Percentiles rank a stretch among this genome's conserved stretches.
These are phyloP conservation scores for Fomitopsis betulina DNA, from an alignment of 1,284 basidiomycete genomes.

Conservation along the genomic window DNA sequence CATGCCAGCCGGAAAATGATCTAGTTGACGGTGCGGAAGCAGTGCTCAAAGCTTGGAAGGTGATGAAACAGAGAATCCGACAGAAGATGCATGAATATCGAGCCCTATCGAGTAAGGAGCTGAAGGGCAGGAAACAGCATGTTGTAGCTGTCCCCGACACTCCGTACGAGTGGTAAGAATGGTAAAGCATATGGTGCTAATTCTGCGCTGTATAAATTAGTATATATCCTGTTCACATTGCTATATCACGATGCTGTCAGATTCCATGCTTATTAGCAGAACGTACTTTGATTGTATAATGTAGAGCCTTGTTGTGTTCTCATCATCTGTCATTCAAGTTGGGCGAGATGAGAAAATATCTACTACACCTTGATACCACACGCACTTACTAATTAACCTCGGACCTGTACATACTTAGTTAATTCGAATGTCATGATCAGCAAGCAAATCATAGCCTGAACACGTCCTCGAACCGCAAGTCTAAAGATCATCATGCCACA, in stretches of 20 bases:
- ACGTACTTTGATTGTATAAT: too few species aligned
- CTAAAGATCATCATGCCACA: too few species aligned
- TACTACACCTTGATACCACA: too few species aligned
- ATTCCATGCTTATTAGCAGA: neutral
- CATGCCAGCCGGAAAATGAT: conserved; percentile 35
- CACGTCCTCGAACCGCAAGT: too few species aligned
- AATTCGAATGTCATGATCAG: too few species aligned
- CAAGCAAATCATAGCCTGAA: too few species aligned
- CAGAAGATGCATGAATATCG: conserved; percentile 22
- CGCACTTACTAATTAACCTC: too few species aligned
- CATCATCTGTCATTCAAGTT: too few species aligned
- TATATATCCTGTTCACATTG: neutral
- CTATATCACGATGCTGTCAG: neutral
- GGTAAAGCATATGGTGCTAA: neutral
- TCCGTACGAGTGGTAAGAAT: neutral
- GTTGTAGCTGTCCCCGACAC: neutral
- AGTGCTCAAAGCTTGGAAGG: conserved; percentile 30
- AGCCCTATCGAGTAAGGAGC: conserved; percentile 10
- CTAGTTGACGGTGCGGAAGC: conserved; percentile 28
- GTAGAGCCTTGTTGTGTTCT: too few species aligned
- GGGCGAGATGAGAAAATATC: too few species aligned
- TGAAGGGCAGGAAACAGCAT: neutral
- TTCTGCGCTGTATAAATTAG: too few species aligned
- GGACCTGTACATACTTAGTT: too few species aligned
- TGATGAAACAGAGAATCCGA: conserved; percentile 17